These are phyloP conservation scores for Luffa acutangula DNA, from an alignment of 306 rosid species.

Conservation along the genomic window DNA sequence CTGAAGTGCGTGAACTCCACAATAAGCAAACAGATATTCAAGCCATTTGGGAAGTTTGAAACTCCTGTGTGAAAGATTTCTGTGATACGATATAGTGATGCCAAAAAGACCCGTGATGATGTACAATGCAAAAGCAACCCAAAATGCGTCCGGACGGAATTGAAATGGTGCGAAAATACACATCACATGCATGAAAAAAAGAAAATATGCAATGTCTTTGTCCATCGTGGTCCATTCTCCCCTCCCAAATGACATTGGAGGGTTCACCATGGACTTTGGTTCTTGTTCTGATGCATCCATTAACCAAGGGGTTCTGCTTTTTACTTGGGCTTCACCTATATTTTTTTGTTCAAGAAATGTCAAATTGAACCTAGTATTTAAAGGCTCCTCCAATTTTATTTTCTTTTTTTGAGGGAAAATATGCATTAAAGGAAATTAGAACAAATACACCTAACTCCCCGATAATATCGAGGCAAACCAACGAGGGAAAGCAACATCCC, in stretches of 20 bases:
- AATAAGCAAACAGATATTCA: conserved; percentile 70
- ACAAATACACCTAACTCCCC: too few species aligned
- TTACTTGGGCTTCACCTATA: too few species aligned
- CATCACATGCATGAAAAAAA: conserved; percentile 43
- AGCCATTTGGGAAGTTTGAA: conserved; percentile 86
- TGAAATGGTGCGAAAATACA: conserved; percentile 58
- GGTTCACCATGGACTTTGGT: background rate
- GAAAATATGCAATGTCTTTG: conserved; percentile 32
- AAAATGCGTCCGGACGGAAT: conserved; percentile 52
- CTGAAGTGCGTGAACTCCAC: conserved; percentile 69
- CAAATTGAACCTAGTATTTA: too few species aligned
- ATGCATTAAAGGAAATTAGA: too few species aligned
- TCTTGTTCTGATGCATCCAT: background rate
- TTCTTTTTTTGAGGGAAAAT: too few species aligned
- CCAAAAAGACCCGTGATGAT: conserved; percentile 60
- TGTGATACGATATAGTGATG: conserved; percentile 58
- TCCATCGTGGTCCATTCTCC: conserved; percentile 16
- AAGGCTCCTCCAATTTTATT: too few species aligned
- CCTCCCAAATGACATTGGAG: background rate
- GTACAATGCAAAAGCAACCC: conserved; percentile 48
- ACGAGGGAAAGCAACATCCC: too few species aligned
- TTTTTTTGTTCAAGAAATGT: too few species aligned
- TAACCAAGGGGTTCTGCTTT: too few species aligned
- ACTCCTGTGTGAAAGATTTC: conserved; percentile 74
- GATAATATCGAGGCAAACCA: too few species aligned